A percentile compares a stretch with the other conserved stretches of the same genome.
phyloP scores from a whole-genome alignment of 225 moss, liverwort and hornwort species.

The Asterella californica region DNA sequence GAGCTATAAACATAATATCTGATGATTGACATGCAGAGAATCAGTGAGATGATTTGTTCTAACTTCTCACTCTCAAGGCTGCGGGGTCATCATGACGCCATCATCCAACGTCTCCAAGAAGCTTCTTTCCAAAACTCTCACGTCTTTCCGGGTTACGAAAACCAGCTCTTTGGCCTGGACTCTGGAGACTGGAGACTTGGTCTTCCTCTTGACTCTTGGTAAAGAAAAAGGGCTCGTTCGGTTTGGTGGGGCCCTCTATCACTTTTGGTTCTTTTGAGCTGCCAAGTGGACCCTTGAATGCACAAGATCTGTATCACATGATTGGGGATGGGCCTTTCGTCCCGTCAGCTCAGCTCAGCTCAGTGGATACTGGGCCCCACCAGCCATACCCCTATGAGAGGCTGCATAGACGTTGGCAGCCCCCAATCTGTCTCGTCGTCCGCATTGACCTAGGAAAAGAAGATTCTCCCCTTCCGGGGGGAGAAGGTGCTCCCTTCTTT shows the following conservation, averaged over 20 bases:
- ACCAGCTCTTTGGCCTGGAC: not conserved
- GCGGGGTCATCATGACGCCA: not conserved
- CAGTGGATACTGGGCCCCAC: not conserved
- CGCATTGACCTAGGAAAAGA: not conserved
- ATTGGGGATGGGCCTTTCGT: not conserved
- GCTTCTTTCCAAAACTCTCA: not conserved
- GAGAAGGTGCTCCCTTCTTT: not conserved
- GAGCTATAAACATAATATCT: too few relatives aligned
- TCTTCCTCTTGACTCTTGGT: too few relatives aligned
- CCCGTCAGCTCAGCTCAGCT: too few relatives aligned
- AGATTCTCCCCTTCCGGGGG: not conserved
- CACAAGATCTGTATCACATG: slow-evolving; percentile 1
- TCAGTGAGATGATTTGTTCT: not conserved
- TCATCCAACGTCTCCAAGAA: not conserved
- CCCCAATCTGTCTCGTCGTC: too few relatives aligned
- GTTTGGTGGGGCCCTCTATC: not conserved
- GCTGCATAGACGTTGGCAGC: too few relatives aligned
- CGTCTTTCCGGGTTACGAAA: not conserved
- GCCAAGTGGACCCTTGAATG: not conserved
- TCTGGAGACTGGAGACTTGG: too few relatives aligned
- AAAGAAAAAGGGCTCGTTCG: too few relatives aligned
- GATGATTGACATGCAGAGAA: not conserved
- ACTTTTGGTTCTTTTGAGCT: slow-evolving; percentile 1
- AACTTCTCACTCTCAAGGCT: not conserved
- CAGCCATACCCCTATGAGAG: too few relatives aligned